phyloP scores from a whole-genome alignment of 345 rosid species.

The Boechera stricta region DNA sequence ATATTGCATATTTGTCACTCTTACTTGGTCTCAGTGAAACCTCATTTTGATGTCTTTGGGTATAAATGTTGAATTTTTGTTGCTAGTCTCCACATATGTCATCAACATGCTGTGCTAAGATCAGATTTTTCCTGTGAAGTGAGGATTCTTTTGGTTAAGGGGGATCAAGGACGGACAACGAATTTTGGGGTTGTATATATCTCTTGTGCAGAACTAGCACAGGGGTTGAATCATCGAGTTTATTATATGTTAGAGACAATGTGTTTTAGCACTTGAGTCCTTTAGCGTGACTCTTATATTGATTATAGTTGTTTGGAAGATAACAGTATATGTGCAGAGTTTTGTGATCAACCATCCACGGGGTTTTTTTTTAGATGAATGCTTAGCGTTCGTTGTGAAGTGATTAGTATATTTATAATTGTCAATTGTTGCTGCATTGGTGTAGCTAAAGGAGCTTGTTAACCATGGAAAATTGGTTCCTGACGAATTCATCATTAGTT shows the following conservation, averaged over 20 bases:
- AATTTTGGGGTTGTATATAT: neutral
- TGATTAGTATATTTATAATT: neutral
- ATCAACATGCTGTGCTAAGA: constrained; percentile 1
- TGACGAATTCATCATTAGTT: constrained; percentile 81
- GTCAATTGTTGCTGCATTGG: constrained; percentile 8
- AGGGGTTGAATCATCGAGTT: neutral
- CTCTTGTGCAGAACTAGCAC: neutral
- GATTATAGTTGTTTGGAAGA: neutral
- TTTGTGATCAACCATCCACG: neutral
- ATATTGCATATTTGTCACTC: neutral
- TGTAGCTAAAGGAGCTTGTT: constrained; percentile 85
- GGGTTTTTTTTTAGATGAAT: too few relatives aligned
- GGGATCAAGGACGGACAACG: neutral
- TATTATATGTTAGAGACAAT: neutral
- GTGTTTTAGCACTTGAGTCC: neutral
- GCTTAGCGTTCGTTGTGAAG: neutral
- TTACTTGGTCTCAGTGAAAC: neutral
- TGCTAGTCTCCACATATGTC: neutral
- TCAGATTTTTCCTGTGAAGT: neutral
- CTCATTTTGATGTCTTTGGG: neutral
- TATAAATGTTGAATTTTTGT: neutral
- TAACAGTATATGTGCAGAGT: neutral
- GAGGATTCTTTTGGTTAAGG: neutral
- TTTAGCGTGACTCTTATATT: neutral
- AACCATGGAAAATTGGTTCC: constrained; percentile 85